phyloP scores from a whole-genome alignment of 805 yeast species.

The Ogataea ramenticola region DNA sequence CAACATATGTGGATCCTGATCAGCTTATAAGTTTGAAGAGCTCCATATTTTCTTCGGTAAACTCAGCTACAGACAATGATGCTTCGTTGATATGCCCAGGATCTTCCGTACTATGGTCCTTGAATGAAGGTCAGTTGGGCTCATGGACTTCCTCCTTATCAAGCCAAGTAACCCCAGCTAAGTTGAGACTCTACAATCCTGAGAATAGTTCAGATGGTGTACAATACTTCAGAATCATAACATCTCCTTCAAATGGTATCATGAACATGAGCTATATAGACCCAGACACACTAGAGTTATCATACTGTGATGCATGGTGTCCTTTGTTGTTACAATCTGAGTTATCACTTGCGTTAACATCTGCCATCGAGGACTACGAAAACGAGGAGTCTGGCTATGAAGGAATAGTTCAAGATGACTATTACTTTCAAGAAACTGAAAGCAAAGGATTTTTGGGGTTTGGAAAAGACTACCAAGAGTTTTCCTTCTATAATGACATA shows the following conservation, averaged over 20 bases:
- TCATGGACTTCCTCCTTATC: constrained; percentile 61
- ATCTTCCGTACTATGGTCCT: constrained; percentile 41
- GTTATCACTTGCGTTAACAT: constrained; percentile 24
- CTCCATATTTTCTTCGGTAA: constrained; percentile 46
- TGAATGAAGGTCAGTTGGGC: constrained; percentile 42
- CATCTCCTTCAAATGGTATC: constrained; percentile 78
- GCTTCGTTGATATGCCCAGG: constrained; percentile 53
- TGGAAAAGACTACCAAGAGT: constrained; percentile 62
- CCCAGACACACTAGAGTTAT: constrained; percentile 51
- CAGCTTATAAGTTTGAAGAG: constrained; percentile 53
- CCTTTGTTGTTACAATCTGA: constrained; percentile 47
- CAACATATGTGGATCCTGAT: constrained; percentile 38
- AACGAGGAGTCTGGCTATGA: constrained; percentile 17
- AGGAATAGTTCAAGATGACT: constrained; percentile 1
- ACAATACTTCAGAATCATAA: constrained; percentile 60
- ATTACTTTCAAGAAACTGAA: constrained; percentile 9
- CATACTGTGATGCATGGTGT: constrained; percentile 83
- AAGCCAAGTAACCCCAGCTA: constrained; percentile 53
- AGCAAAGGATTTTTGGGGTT: constrained; percentile 24
- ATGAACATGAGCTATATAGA: constrained; percentile 87
- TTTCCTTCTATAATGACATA: constrained; percentile 66
- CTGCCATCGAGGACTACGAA: constrained; percentile 19
- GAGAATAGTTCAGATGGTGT: constrained; percentile 35
- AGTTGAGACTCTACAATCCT: constrained; percentile 66
- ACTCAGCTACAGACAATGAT: constrained; percentile 28